A percentile compares a stretch with the other conserved stretches of the same genome.
phyloP scores from a whole-genome alignment of 306 rosid genomes.

The Glycine latifolia region DNA sequence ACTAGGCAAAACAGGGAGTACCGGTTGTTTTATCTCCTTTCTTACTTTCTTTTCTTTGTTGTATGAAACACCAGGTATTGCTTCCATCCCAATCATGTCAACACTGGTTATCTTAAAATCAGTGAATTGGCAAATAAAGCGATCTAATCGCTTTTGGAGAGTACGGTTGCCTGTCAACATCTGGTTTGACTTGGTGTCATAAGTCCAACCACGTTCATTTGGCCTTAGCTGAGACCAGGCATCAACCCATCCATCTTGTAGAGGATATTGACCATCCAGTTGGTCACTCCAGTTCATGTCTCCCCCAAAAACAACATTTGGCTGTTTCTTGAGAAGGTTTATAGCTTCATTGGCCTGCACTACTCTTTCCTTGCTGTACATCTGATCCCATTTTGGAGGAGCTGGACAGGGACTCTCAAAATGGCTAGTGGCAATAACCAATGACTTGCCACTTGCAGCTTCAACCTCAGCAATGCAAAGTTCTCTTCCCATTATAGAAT shows the following conservation, averaged over 20 bases:
- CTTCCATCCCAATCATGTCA: constrained; percentile 86
- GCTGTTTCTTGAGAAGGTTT: constrained; percentile 62
- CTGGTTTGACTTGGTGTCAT: constrained; percentile 90
- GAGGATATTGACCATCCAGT: constrained; percentile 81
- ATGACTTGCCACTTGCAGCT: constrained; percentile 53
- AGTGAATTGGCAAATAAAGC: constrained; percentile 69
- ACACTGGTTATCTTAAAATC: constrained; percentile 68
- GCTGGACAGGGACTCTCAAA: constrained; percentile 93
- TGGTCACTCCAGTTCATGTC: constrained; percentile 99
- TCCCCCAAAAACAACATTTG: constrained; percentile 83
- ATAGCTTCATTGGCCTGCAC: constrained; percentile 80
- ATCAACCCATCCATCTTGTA: constrained; percentile 76
- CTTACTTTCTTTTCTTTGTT: constrained; percentile 82
- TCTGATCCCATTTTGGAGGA: constrained; percentile 94
- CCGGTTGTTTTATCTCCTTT: constrained; percentile 68
- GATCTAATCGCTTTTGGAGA: constrained; percentile 79
- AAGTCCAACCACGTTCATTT: constrained; percentile 83
- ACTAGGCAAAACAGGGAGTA: constrained; percentile 91
- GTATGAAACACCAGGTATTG: constrained; percentile 64
- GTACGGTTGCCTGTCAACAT: constrained; percentile 80
- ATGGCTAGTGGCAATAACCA: constrained; percentile 91
- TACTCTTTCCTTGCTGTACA: constrained; percentile 92
- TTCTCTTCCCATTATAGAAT: constrained; percentile 89
- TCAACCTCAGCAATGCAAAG: constrained; percentile 85
- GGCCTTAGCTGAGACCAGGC: constrained; percentile 77